A percentile compares a stretch with the other conserved stretches of the same genome.
phyloP scores from a whole-genome alignment of 371 early-diverging fungal genomes.

The Saksenaea vasiformis region DNA sequence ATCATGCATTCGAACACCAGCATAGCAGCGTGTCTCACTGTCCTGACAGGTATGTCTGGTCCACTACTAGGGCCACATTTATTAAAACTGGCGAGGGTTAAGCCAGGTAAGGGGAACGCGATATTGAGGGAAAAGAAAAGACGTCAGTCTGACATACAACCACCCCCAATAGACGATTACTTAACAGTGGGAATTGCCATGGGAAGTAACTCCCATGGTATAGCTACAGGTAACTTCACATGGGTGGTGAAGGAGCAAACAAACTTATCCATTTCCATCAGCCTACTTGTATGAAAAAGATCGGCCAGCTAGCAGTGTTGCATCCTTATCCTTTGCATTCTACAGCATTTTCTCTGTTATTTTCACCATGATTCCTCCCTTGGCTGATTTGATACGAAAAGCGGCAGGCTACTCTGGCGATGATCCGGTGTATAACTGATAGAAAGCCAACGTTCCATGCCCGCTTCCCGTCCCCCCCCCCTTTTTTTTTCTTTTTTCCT shows the following conservation, averaged over 20 bases:
- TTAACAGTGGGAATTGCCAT: slow-evolving; percentile 37
- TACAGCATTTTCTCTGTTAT: slow-evolving; percentile 34
- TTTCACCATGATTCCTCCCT: slow-evolving; percentile 27
- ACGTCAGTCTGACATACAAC: no score
- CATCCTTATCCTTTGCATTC: slow-evolving; percentile 34
- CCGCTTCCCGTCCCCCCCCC: neutral
- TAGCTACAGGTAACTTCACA: slow-evolving; percentile 21
- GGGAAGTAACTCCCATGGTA: slow-evolving; percentile 36
- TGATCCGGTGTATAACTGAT: neutral
- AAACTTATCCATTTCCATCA: neutral
- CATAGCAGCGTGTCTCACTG: slow-evolving; percentile 28
- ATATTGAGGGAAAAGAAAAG: no score
- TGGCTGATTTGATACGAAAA: slow-evolving; percentile 1
- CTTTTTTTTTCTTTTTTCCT: no score
- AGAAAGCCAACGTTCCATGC: neutral
- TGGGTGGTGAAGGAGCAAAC: neutral
- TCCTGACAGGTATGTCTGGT: slow-evolving; percentile 33
- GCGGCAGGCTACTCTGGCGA: neutral
- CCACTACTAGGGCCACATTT: slow-evolving; percentile 24
- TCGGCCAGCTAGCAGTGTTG: slow-evolving; percentile 28
- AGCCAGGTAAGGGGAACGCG: slow-evolving; percentile 18
- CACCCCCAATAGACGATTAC: slow-evolving; percentile 29
- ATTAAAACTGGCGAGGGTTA: slow-evolving; percentile 26
- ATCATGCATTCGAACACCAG: slow-evolving; percentile 28
- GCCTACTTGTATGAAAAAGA: slow-evolving; percentile 17